Evolutionary conservation across 2,329 filamentous ascomycete genomes (phyloP), one percentile per base, ranked within the genome.

Genomic region (Malbranchea zuffiana): DNA sequence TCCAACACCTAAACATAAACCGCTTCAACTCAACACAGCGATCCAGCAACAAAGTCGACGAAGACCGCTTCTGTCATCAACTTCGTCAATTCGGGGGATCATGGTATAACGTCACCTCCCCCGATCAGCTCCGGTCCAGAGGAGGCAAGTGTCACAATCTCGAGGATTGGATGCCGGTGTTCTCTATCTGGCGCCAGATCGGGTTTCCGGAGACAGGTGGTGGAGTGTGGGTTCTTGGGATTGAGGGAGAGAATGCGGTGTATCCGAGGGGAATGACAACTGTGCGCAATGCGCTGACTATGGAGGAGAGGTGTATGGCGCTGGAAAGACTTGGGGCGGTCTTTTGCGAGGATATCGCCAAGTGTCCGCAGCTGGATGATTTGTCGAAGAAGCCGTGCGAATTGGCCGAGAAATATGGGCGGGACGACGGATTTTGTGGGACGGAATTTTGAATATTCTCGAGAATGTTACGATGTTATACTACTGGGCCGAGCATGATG

Each of bases 271-370:
- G 12, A n/a, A 28, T 5, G 5, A 6, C 16, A 5, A 17, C 7
- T 30, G 15, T 30, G 19, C 5, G 11, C 7, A 30, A 30, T 7
- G n/a, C 27, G 4, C 4, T 30, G 10, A 30, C 27, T 7, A 30
- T 30, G 27, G 27, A 30, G 27, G 27, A 30, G 19, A 30, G 27
- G 27, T 30, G 27, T 16, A 30, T 16, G 4, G 27, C 19, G 3
- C 7, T 30, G 15, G 19, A 30, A n/a, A 17, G 19, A 13, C 27
- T 30, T 7, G 27, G 27, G 12, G 27, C 6, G n/a, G 8, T 16
- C 7, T 30, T 30, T 30, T 30, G 27, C n/a, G 6, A 30, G 19
- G 27, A 30, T 30, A 30, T 30, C 12, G 15, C 16, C 1, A 30
- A 13, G 12, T 30, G 27, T 13, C 27, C 27, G 10, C 15, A 30